phyloP scores from a whole-genome alignment of 495 filamentous ascomycete genomes.

The Lentithecium fluviatile region DNA sequence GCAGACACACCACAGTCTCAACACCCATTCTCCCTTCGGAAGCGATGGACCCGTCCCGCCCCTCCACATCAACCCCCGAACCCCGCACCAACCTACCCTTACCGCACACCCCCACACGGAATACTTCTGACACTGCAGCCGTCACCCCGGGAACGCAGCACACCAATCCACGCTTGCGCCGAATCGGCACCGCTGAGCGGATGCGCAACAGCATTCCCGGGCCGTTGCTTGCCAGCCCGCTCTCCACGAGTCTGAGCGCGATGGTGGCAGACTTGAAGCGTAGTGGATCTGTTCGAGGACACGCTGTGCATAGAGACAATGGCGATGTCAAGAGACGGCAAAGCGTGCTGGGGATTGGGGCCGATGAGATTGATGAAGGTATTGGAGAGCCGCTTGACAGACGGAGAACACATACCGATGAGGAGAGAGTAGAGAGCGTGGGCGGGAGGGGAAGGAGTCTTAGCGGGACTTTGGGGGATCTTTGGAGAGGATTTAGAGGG shows the following conservation, averaged over 20 bases:
- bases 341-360: constrained; percentile 26
- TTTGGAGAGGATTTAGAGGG: constrained; percentile 4
- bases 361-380: constrained; percentile 2
- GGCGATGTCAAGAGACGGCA: constrained; percentile 2
- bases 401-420: not conserved
- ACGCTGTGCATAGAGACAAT: not conserved
- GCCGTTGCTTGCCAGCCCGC: constrained; percentile 37
- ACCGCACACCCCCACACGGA: constrained; percentile 23
- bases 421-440: not conserved
- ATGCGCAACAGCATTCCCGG: constrained; percentile 36
- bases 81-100: constrained; percentile 6
- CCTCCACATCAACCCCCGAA: constrained; percentile 22
- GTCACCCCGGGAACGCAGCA: constrained; percentile 11
- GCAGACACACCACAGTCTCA: constrained; percentile 22
- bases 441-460: constrained; percentile 2
- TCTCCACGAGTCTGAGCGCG: constrained; percentile 39
- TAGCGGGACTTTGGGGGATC: constrained; percentile 4
- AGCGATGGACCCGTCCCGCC: constrained; percentile 5
- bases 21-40: constrained; percentile 34
- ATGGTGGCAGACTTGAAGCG: constrained; percentile 52
- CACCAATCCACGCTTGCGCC: constrained; percentile 19
- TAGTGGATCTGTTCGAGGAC: constrained; percentile 14
- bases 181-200: constrained; percentile 26
- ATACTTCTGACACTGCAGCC: constrained; percentile 14
- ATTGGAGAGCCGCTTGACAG: not conserved